Evolutionary conservation across 768 basidiomycete species (phyloP).

Genomic region (Pleurotus djamor): DNA sequence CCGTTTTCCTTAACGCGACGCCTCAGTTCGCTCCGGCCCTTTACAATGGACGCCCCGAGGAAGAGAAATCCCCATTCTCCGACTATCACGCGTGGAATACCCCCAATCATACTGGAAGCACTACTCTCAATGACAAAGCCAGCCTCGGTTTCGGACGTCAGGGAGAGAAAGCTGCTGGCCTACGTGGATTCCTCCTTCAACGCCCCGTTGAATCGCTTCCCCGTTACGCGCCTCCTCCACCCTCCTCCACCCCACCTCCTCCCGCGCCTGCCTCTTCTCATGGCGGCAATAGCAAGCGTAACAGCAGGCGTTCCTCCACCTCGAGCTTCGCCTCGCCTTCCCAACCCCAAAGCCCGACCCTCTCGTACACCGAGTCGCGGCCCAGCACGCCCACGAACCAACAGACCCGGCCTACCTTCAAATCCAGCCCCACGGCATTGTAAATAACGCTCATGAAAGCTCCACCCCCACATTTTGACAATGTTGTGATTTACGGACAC

Average conservation of each 20-base stretch:
- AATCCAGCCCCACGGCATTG: conserved; percentile 28
- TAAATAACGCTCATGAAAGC: conserved; percentile 8
- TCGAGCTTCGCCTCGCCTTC: conserved; percentile 16
- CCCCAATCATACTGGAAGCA: not conserved
- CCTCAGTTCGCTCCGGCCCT: conserved; percentile 35
- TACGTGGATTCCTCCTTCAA: conserved; percentile 59
- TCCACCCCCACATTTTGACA: not conserved
- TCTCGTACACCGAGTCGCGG: not conserved
- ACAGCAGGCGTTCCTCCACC: conserved; percentile 5
- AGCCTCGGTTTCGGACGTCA: conserved; percentile 81
- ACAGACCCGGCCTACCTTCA: conserved; percentile 23
- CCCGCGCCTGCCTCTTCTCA: conserved; percentile 4
- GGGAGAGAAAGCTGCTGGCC: conserved; percentile 69
- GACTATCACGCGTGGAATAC: conserved; percentile 10
- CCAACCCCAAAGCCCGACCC: conserved; percentile 1
- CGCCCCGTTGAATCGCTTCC: conserved; percentile 64
- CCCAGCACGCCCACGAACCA: conserved; percentile 2
- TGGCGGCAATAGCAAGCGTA: not conserved
- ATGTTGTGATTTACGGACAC: not conserved
- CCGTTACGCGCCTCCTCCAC: conserved; percentile 45
- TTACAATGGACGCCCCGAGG: conserved; percentile 16
- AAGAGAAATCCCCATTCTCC: conserved; percentile 15
- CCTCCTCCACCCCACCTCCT: conserved; percentile 9
- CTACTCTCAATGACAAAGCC: conserved; percentile 24
- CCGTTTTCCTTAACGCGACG: conserved; percentile 27